Base-by-base conservation (phyloP, 2,329 filamentous ascomycete species). In the Colletotrichum noveboracense region DNA sequence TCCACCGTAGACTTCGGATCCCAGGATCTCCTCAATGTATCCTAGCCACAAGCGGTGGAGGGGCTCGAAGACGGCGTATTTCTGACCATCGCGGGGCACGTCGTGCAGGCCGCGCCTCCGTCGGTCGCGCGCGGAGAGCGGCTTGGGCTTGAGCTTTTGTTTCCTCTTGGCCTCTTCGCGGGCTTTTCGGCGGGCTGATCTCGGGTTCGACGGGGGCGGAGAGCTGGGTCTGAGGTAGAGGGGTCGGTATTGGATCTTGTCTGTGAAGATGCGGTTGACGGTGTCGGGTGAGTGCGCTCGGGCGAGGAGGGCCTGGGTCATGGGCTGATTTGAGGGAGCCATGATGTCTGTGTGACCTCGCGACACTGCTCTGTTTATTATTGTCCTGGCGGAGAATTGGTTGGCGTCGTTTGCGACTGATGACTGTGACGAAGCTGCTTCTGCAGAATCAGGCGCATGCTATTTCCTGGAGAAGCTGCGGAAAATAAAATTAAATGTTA, bases 11-110 rank as follows among this genome's bases (percentile, higher is more conserved):
- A 92, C 82, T 76, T 91, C 89, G 71, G 91, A 81, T 7, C 93
- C 94, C 2, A 98, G 85, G 0, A 98, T 87, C 79, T 98, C 96
- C 70, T 93, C 91, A 81, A 97, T 94, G 84, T 99, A 99, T 5
- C 91, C 93, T 48, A 93, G 85, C 97, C 97, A 99, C 77, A 99
- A 87, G 18, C 85, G 84, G 82, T 97, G 92, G 78, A 99, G 85
- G 0, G 94, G 94, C 79, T 92, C 90, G 83, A 97, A 98, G 36
- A 96, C 89, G 6, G 88, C 88, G 81, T 97, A 97, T 77, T 92
- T 93, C 78, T 91, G 90, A 71, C 93, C 91, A 43, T 89, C 86
- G 75, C 91, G 91, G 0, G 94, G 93, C 7, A 98, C 89, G 13
- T 94, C 91, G 85, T 97, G 93, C 18, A 98, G 88, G 13, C 92